Evolutionary conservation across 192 early-diverging fungal species (phyloP).

Genomic region (Paraglomus brasilianum): DNA sequence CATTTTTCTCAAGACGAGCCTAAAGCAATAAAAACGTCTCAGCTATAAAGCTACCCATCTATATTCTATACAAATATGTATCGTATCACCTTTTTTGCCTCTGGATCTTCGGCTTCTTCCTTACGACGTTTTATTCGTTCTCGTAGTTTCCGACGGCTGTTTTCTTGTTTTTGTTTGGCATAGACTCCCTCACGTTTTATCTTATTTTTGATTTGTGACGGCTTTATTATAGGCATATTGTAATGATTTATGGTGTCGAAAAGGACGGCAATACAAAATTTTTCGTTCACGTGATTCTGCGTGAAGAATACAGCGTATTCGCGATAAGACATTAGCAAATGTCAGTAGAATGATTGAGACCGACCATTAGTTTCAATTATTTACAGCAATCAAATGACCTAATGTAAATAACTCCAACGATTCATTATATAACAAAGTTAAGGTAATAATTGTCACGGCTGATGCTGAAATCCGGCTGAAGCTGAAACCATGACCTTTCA

Average conservation of each 20-base stretch:
- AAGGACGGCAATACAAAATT: background rate
- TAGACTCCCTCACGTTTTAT: conserved; percentile 27
- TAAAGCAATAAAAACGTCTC: conserved; percentile 26
- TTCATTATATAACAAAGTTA: too few relatives aligned
- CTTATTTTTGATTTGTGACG: conserved; percentile 32
- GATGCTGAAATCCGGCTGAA: too few relatives aligned
- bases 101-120: conserved; percentile 27
- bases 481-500: too few relatives aligned
- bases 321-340: too few relatives aligned
- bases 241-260: background rate
- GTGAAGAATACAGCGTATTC: too few relatives aligned
- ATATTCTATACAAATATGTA: too few relatives aligned
- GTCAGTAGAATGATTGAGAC: too few relatives aligned
- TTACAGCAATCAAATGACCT: too few relatives aligned
- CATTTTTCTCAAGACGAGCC: conserved; percentile 85
- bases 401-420: too few relatives aligned
- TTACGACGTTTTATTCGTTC: conserved; percentile 10
- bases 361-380: too few relatives aligned
- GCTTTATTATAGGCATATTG: background rate
- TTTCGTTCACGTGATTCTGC: too few relatives aligned
- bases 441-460: too few relatives aligned
- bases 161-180: conserved; percentile 13
- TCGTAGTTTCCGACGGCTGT: conserved; percentile 15
- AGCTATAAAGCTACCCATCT: background rate
- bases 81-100: conserved; percentile 9